Percentiles rank a stretch among this genome's conserved stretches.
Evolutionary conservation across 108 stramenopile genomes (phyloP).

Genomic region (Parietichytrium sp.): DNA sequence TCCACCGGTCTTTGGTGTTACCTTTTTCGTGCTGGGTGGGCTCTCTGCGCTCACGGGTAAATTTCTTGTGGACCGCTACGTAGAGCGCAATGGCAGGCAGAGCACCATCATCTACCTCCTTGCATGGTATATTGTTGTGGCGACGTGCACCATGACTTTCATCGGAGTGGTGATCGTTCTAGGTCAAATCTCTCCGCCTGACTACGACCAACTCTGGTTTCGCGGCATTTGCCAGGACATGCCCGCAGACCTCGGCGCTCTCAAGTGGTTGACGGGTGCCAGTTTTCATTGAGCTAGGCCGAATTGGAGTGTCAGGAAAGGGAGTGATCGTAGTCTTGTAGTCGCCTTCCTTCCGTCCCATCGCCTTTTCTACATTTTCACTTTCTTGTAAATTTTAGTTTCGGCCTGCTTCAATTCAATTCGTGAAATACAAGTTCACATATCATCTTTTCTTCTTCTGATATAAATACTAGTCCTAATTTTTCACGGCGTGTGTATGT

Average conservation of each 20-base stretch:
- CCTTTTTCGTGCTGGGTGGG: neutral
- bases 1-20: constrained; percentile 16
- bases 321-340: too few relatives aligned
- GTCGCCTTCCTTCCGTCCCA: too few relatives aligned
- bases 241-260: neutral
- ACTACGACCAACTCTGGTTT: constrained; percentile 14
- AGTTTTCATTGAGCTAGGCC: too few relatives aligned
- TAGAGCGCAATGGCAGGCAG: constrained; percentile 15
- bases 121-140: constrained; percentile 8
- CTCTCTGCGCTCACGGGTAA: neutral
- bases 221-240: neutral
- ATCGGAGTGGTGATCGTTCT: constrained; percentile 22
- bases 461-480: too few relatives aligned
- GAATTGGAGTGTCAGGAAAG: too few relatives aligned
- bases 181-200: neutral
- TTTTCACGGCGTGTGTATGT: too few relatives aligned
- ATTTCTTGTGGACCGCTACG: constrained; percentile 23
- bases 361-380: too few relatives aligned
- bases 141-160: neutral
- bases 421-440: too few relatives aligned
- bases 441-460: too few relatives aligned
- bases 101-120: constrained; percentile 31
- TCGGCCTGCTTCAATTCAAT: too few relatives aligned
- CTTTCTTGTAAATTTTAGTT: too few relatives aligned
- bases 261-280: neutral